Percentiles rank a stretch among this genome's conserved stretches.
These are phyloP conservation scores for Saxispiralis lemnorum DNA, from an alignment of 495 filamentous ascomycete genomes.

Conservation along the genomic window DNA sequence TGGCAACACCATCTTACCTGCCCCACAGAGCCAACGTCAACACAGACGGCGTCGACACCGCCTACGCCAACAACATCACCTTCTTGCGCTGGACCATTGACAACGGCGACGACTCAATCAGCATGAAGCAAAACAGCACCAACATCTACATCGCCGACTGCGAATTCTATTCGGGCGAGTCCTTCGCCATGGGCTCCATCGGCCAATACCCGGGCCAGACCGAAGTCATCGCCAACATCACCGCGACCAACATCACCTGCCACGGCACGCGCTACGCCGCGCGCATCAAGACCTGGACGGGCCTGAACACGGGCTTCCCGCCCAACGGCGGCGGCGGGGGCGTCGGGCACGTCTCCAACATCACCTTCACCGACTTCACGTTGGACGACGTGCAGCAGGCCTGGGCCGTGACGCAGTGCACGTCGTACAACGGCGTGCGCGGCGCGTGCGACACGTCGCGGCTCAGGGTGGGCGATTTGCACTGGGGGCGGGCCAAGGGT, in stretches of 20 bases:
- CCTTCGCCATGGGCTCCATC: constrained; percentile 29
- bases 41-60: not conserved
- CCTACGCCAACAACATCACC: constrained; percentile 10
- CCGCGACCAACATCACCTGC: constrained; percentile 21
- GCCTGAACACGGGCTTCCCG: constrained; percentile 27
- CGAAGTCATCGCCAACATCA: constrained; percentile 27
- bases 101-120: constrained; percentile 16
- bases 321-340: constrained; percentile 31
- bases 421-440: not conserved
- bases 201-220: constrained; percentile 27
- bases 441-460: not conserved
- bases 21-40: too few relatives aligned
- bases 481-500: not conserved
- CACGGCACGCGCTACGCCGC: constrained; percentile 27
- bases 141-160: constrained; percentile 11
- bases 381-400: not conserved
- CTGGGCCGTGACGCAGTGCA: not conserved
- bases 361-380: not conserved
- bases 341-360: not conserved
- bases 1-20: too few relatives aligned
- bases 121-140: constrained; percentile 12
- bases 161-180: constrained; percentile 11
- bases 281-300: constrained; percentile 20
- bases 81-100: constrained; percentile 14
- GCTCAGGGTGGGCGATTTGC: not conserved